phyloP scores from a whole-genome alignment of 768 basidiomycete genomes.

The Suillus sp. region DNA sequence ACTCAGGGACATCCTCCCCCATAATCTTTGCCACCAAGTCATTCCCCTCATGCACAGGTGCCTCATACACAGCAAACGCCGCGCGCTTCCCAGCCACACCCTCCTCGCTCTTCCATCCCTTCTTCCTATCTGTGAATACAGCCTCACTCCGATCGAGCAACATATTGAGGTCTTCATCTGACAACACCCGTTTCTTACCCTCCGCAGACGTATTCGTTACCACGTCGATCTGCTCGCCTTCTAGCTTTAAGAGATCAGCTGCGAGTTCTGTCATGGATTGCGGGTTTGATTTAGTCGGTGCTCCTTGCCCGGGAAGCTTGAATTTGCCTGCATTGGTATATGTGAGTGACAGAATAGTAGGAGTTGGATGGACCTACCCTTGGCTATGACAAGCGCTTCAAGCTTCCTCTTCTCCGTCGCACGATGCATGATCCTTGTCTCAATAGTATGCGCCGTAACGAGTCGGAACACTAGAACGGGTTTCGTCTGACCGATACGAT shows the following conservation, averaged over 20 bases:
- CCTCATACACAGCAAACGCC: conserved; percentile 80
- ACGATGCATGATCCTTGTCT: conserved; percentile 89
- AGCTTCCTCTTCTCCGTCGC: conserved; percentile 86
- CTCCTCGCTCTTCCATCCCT: conserved; percentile 66
- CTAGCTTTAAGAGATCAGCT: conserved; percentile 71
- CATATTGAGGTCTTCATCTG: conserved; percentile 77
- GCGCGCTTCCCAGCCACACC: conserved; percentile 40
- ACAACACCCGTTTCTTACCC: conserved; percentile 73
- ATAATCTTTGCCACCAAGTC: conserved; percentile 72
- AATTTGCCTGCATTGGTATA: conserved; percentile 67
- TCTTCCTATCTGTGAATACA: conserved; percentile 69
- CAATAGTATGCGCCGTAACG: conserved; percentile 85
- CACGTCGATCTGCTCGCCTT: conserved; percentile 89
- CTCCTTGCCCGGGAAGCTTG: conserved; percentile 65
- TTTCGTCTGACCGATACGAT: conserved; percentile 92
- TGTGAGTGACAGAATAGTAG: background rate
- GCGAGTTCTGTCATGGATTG: conserved; percentile 83
- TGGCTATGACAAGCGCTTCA: conserved; percentile 93
- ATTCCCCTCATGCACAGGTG: conserved; percentile 60
- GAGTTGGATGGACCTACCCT: conserved; percentile 48
- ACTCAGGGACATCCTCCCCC: conserved; percentile 42
- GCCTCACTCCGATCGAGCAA: conserved; percentile 78
- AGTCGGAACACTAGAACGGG: conserved; percentile 91
- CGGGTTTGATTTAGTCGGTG: conserved; percentile 42
- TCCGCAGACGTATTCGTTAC: conserved; percentile 67